Conservation (phyloP, 1,139 yeast species). For the Yamadazyma trypodendri region DNA sequence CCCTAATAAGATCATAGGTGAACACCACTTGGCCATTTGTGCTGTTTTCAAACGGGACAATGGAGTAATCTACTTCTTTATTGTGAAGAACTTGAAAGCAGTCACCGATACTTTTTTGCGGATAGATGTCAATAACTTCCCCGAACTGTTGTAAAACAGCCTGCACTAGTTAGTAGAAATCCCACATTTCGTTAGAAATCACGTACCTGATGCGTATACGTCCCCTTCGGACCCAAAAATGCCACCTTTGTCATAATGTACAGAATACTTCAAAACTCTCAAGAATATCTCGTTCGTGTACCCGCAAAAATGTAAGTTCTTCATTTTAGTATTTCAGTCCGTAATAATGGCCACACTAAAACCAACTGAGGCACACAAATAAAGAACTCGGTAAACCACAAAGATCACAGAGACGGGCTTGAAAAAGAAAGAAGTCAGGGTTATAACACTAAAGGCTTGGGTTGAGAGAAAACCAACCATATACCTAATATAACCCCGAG, state of each 20-base stretch:
- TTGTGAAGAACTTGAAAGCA: slow-evolving; percentile 60
- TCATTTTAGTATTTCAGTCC: neutral
- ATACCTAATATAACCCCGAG: slow-evolving; percentile 9
- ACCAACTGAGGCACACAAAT: slow-evolving; percentile 1
- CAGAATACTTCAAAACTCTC: too few relatives aligned
- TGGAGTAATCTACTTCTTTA: slow-evolving; percentile 59
- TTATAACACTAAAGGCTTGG: neutral
- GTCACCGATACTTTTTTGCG: slow-evolving; percentile 53
- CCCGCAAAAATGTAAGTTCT: neutral
- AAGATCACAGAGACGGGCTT: neutral
- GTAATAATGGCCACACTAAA: slow-evolving; percentile 4
- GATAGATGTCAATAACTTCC: slow-evolving; percentile 36
- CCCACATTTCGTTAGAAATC: neutral
- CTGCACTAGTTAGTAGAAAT: slow-evolving; percentile 43
- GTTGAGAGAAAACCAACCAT: neutral
- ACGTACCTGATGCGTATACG: slow-evolving; percentile 85
- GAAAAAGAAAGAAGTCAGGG: too few relatives aligned
- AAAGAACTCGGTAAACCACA: neutral
- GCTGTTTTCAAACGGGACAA: slow-evolving; percentile 93
- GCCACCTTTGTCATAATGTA: slow-evolving; percentile 50
- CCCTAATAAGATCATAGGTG: slow-evolving; percentile 78
- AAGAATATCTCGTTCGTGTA: too few relatives aligned
- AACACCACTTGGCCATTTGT: slow-evolving; percentile 91
- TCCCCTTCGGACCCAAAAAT: slow-evolving; percentile 85
- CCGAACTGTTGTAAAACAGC: slow-evolving; percentile 80